Percentiles rank a stretch among this genome's conserved stretches.
Evolutionary conservation across 2,329 filamentous ascomycete genomes (phyloP).

Genomic region (Cladophialophora exuberans): DNA sequence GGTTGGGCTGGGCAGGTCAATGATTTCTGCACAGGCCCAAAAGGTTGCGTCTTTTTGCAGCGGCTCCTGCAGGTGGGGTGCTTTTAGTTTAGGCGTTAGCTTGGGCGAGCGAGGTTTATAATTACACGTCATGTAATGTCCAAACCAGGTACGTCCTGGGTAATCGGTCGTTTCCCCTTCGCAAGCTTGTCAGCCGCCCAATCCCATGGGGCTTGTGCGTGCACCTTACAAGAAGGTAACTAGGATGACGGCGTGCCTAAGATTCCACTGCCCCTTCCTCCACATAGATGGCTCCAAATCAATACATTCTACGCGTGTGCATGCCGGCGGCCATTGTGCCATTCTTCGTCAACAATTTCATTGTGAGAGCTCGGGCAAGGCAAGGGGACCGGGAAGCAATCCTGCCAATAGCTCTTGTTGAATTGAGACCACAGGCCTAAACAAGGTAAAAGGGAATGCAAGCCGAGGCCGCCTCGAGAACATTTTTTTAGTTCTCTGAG

Average conservation of each 20-base stretch:
- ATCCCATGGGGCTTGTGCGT: background rate
- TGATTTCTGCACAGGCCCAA: background rate
- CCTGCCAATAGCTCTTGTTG: slow-evolving; percentile 3
- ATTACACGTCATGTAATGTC: slow-evolving; percentile 2
- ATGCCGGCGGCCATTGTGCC: background rate
- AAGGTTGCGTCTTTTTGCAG: slow-evolving; percentile 3
- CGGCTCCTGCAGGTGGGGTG: slow-evolving; percentile 8
- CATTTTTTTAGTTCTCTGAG: slow-evolving; percentile 2
- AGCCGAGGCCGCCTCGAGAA: slow-evolving; percentile 1
- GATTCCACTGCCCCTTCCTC: background rate
- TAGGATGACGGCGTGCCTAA: slow-evolving; percentile 13
- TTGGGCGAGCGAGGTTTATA: background rate
- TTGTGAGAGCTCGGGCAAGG: slow-evolving; percentile 4
- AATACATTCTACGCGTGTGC: background rate
- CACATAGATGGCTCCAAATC: background rate
- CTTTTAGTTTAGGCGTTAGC: background rate
- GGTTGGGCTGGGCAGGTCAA: slow-evolving; percentile 1
- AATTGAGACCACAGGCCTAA: slow-evolving; percentile 17
- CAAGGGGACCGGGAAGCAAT: background rate
- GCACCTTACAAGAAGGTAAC: background rate
- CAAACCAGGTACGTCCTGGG: too few relatives aligned
- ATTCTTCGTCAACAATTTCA: too few relatives aligned
- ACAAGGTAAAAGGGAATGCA: slow-evolving; percentile 8
- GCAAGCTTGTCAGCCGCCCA: slow-evolving; percentile 5
- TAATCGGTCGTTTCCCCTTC: background rate